Evolutionary conservation across 495 filamentous ascomycete genomes (phyloP).

Genomic region (Penicillium canariense): DNA sequence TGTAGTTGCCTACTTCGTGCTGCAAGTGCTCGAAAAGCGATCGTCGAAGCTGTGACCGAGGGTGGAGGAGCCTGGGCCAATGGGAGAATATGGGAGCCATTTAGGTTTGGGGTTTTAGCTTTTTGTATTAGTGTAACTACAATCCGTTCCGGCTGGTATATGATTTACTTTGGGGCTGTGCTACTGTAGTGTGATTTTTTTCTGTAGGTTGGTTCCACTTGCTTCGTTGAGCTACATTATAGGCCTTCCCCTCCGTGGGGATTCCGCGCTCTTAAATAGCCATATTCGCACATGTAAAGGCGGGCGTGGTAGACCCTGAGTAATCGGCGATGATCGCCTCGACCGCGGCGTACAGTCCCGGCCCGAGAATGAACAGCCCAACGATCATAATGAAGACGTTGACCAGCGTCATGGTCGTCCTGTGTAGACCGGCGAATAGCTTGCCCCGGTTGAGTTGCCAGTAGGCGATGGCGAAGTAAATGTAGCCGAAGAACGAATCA

Average conservation of each 20-base stretch:
- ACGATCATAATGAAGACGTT: constrained; percentile 40
- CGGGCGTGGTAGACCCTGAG: constrained; percentile 34
- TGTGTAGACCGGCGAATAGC: constrained; percentile 25
- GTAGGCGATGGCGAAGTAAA: constrained; percentile 50
- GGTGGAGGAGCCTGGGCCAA: neutral
- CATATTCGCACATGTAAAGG: constrained; percentile 48
- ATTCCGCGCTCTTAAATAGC: constrained; percentile 24
- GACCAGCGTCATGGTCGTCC: constrained; percentile 39
- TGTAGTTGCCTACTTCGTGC: constrained; percentile 38
- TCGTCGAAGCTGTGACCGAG: constrained; percentile 31
- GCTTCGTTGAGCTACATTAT: too few species aligned
- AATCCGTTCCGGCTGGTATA: neutral
- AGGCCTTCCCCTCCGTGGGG: neutral
- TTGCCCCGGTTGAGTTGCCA: constrained; percentile 44
- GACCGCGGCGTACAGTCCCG: constrained; percentile 51
- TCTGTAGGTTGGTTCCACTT: neutral
- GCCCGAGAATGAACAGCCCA: constrained; percentile 50
- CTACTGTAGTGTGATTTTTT: neutral
- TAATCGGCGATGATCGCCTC: constrained; percentile 53
- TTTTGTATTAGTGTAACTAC: neutral
- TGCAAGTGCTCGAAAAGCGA: constrained; percentile 34
- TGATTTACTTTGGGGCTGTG: neutral
- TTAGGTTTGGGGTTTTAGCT: neutral
- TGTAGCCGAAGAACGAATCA: constrained; percentile 39
- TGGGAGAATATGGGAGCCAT: neutral